Percentiles rank a stretch among this genome's conserved stretches.
These are phyloP conservation scores for Metschnikowia peoriensis DNA, from an alignment of 805 yeast genomes.

Conservation along the genomic window DNA sequence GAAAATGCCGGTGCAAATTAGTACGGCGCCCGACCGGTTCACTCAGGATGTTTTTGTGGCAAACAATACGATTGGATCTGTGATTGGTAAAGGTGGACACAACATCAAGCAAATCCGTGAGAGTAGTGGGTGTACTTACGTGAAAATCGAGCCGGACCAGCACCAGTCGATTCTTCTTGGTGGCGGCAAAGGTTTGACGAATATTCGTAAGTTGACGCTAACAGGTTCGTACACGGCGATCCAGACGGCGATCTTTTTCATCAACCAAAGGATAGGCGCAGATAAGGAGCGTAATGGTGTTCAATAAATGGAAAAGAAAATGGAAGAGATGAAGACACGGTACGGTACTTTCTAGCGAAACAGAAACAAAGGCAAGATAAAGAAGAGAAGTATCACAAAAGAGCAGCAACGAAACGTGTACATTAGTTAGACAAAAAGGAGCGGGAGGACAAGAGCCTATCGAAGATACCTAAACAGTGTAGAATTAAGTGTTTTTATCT, in stretches of 20 bases:
- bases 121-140: conserved; percentile 68
- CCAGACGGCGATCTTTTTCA: conserved; percentile 68
- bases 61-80: conserved; percentile 73
- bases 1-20: conserved; percentile 34
- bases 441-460: neutral
- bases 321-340: neutral
- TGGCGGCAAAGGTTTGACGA: conserved; percentile 43
- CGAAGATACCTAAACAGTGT: neutral
- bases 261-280: conserved; percentile 67
- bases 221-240: conserved; percentile 67
- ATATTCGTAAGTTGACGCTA: conserved; percentile 58
- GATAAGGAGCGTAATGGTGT: conserved; percentile 53
- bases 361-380: neutral
- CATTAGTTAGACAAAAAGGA: neutral
- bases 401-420: neutral
- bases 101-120: conserved; percentile 76
- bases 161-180: conserved; percentile 49
- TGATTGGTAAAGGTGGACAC: conserved; percentile 85
- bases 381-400: no score
- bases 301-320: neutral
- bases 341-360: neutral
- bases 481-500: neutral
- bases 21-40: conserved; percentile 46
- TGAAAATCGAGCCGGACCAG: conserved; percentile 63
- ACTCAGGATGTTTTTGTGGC: conserved; percentile 76